Evolutionary conservation across 164 flowering plant species (phyloP).

Genomic region (Sextonia rubra): DNA sequence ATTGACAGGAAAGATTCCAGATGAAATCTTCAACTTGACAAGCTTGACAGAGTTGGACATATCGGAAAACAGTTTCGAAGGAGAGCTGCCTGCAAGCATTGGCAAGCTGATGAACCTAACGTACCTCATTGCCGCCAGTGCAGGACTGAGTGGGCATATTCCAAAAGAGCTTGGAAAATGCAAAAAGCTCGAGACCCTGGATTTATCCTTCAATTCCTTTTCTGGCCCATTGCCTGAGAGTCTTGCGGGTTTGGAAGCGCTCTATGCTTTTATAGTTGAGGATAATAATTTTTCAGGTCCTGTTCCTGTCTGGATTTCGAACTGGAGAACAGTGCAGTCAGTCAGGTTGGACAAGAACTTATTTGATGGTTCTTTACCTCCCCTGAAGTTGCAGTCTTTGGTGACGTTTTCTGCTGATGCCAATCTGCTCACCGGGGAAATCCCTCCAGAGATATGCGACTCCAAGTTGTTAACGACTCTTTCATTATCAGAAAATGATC

Average conservation of each 20-base stretch:
- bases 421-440: slow-evolving; percentile 51
- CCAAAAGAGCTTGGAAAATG: slow-evolving; percentile 53
- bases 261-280: slow-evolving; percentile 34
- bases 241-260: slow-evolving; percentile 32
- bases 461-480: slow-evolving; percentile 29
- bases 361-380: slow-evolving; percentile 45
- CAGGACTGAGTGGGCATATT: slow-evolving; percentile 48
- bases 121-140: slow-evolving; percentile 36
- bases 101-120: slow-evolving; percentile 39
- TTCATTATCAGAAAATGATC: slow-evolving; percentile 36
- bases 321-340: slow-evolving; percentile 37
- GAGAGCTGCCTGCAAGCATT: slow-evolving; percentile 44
- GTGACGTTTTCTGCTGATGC: slow-evolving; percentile 31
- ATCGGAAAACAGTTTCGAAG: slow-evolving; percentile 48
- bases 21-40: slow-evolving; percentile 36
- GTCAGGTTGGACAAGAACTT: slow-evolving; percentile 36
- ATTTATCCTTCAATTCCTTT: slow-evolving; percentile 48
- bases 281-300: slow-evolving; percentile 48
- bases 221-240: slow-evolving; percentile 51
- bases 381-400: slow-evolving; percentile 32
- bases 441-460: slow-evolving; percentile 42
- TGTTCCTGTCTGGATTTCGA: slow-evolving; percentile 49
- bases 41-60: slow-evolving; percentile 41
- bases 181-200: slow-evolving; percentile 40
- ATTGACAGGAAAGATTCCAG: slow-evolving; percentile 44